phyloP scores from a whole-genome alignment of 805 yeast genomes.

The Wickerhamiella australiensis region DNA sequence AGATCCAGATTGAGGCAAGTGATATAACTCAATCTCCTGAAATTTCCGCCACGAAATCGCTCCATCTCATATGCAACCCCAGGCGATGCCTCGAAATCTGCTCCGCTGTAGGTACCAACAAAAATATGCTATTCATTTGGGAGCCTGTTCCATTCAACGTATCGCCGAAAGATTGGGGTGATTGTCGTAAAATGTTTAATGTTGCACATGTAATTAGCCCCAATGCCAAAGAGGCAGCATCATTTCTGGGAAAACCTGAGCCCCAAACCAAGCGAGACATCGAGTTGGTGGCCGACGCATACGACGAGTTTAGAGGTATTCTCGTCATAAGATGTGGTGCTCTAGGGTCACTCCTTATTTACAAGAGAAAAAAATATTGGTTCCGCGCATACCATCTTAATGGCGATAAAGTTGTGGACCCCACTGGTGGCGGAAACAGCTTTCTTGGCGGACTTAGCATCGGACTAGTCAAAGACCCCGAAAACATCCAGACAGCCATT shows the following conservation, averaged over 20 bases:
- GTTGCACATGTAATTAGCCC: conserved; percentile 60
- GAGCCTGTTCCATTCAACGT: conserved; percentile 83
- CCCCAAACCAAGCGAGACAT: conserved; percentile 35
- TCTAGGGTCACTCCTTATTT: conserved; percentile 47
- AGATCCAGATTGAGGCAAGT: conserved; percentile 42
- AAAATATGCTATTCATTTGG: conserved; percentile 46
- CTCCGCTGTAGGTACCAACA: conserved; percentile 18
- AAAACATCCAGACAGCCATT: conserved; percentile 38
- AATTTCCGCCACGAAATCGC: conserved; percentile 34
- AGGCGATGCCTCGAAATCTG: conserved; percentile 40
- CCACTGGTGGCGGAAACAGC: conserved; percentile 92
- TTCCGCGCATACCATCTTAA: conserved; percentile 63
- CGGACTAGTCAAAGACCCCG: conserved; percentile 34
- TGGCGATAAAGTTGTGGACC: conserved; percentile 51
- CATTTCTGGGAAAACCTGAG: conserved; percentile 38
- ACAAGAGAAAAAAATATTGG: conserved; percentile 31
- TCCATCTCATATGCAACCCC: conserved; percentile 69
- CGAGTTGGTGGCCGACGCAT: conserved; percentile 34
- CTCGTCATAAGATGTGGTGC: conserved; percentile 67
- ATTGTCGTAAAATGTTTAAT: conserved; percentile 31
- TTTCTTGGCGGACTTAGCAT: conserved; percentile 71
- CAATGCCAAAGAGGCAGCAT: conserved; percentile 71
- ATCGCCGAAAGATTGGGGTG: conserved; percentile 34
- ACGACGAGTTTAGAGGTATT: conserved; percentile 32
- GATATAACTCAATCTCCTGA: conserved; percentile 38